phyloP scores from a whole-genome alignment of 768 basidiomycete species.

The Mycena kentingensis region DNA sequence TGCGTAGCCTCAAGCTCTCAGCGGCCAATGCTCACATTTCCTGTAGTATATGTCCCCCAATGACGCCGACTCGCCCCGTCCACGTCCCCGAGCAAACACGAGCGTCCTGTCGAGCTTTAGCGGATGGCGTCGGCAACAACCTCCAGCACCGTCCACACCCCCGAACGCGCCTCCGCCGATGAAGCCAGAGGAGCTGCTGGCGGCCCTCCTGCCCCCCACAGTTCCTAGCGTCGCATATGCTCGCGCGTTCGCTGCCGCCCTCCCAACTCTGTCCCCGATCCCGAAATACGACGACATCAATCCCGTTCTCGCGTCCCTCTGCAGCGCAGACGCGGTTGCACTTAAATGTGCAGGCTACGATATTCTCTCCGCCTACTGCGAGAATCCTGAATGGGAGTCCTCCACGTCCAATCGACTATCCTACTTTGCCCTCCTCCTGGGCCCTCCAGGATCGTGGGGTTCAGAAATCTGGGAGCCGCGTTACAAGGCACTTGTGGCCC shows the following conservation, averaged over 20 bases:
- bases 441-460: slow-evolving; percentile 50
- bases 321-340: slow-evolving; percentile 47
- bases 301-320: slow-evolving; percentile 63
- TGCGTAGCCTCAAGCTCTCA: not conserved
- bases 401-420: slow-evolving; percentile 57
- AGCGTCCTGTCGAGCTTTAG: slow-evolving; percentile 42
- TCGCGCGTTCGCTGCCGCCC: slow-evolving; percentile 53
- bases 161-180: slow-evolving; percentile 32
- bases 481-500: slow-evolving; percentile 64
- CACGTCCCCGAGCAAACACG: slow-evolving; percentile 46
- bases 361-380: slow-evolving; percentile 69
- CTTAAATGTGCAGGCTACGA: slow-evolving; percentile 73
- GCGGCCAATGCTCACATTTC: not conserved
- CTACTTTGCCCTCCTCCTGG: slow-evolving; percentile 65
- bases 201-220: slow-evolving; percentile 51
- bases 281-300: slow-evolving; percentile 56
- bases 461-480: slow-evolving; percentile 72
- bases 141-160: slow-evolving; percentile 25
- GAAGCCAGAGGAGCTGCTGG: slow-evolving; percentile 43
- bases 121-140: slow-evolving; percentile 39
- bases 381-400: slow-evolving; percentile 51
- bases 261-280: slow-evolving; percentile 55
- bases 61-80: slow-evolving; percentile 31
- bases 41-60: slow-evolving; percentile 26
- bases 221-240: slow-evolving; percentile 72